Evolutionary conservation across 2,329 filamentous ascomycete species (phyloP).

Genomic region (Daldinia sp.): DNA sequence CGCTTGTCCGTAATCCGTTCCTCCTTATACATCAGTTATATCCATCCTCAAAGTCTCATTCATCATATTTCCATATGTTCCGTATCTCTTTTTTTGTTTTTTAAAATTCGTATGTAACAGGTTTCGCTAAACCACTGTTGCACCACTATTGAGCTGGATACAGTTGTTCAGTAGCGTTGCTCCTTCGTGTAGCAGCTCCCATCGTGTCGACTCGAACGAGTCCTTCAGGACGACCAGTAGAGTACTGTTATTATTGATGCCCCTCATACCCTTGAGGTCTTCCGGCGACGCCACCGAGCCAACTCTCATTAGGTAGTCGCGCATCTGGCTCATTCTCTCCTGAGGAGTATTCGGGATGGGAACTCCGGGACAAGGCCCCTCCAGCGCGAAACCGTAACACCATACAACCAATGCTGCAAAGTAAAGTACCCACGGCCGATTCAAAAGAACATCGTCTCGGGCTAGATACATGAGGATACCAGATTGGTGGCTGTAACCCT

Average conservation of each 20-base stretch:
- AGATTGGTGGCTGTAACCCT: conserved; percentile 53
- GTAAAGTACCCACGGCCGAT: conserved; percentile 95
- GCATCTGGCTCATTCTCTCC: conserved; percentile 82
- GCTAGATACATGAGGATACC: conserved; percentile 76
- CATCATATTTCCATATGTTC: conserved; percentile 27
- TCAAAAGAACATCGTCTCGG: conserved; percentile 88
- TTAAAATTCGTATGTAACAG: neutral
- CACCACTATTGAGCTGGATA: conserved; percentile 67
- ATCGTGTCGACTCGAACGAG: conserved; percentile 84
- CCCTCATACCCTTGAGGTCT: conserved; percentile 77
- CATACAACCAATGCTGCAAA: conserved; percentile 93
- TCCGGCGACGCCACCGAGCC: conserved; percentile 80
- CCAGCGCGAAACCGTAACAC: conserved; percentile 92
- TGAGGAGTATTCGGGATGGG: conserved; percentile 68
- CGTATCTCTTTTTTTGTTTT: conserved; percentile 3
- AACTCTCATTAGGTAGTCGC: conserved; percentile 78
- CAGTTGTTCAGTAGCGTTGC: conserved; percentile 84
- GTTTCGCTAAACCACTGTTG: conserved; percentile 35
- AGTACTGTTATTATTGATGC: conserved; percentile 85
- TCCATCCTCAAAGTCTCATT: conserved; percentile 31
- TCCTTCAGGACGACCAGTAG: conserved; percentile 84
- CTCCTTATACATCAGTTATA: conserved; percentile 30
- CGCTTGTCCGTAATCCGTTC: conserved; percentile 35
- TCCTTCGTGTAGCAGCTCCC: conserved; percentile 93
- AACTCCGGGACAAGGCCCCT: conserved; percentile 75